These are phyloP conservation scores for Camellia japonica DNA, from an alignment of 148 eudicot genomes.

Conservation along the genomic window DNA sequence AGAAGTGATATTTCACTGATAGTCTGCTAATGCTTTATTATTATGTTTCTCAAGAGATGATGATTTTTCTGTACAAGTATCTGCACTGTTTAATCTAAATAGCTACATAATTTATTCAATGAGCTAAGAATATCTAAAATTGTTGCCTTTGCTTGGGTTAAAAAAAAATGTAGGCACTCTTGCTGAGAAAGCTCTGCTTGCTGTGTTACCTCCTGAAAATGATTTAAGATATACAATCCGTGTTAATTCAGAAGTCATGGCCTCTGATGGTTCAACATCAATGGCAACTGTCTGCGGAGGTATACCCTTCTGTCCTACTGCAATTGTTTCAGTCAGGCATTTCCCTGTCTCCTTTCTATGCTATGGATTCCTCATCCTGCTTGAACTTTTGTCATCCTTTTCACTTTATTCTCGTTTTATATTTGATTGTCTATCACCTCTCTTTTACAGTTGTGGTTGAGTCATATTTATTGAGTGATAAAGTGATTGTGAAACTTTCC, in stretches of 20 bases:
- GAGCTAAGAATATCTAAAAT: neutral
- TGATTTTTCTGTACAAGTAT: neutral
- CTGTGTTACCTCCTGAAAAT: slow-evolving; percentile 91
- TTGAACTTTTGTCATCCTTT: neutral
- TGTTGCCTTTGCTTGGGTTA: neutral
- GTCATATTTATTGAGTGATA: neutral
- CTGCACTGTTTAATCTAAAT: neutral
- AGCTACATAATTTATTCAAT: neutral
- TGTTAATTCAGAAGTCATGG: slow-evolving; percentile 97
- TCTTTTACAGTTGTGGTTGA: neutral
- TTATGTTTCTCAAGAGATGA: neutral
- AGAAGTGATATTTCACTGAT: neutral
- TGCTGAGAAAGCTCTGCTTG: slow-evolving; percentile 97
- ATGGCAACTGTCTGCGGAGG: slow-evolving; percentile 99
- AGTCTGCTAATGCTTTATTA: neutral
- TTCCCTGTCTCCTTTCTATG: neutral
- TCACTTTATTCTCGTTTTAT: neutral
- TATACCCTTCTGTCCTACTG: slow-evolving; percentile 26
- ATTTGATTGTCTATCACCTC: neutral
- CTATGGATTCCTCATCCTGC: neutral
- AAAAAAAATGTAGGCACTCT: slow-evolving; percentile 63
- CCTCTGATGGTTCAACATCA: slow-evolving; percentile 99
- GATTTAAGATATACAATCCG: slow-evolving; percentile 80
- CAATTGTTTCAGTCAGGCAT: neutral
- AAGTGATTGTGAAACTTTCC: neutral